Evolutionary conservation across 495 filamentous ascomycete genomes (phyloP).

Genomic region (Neurospora hispaniola): DNA sequence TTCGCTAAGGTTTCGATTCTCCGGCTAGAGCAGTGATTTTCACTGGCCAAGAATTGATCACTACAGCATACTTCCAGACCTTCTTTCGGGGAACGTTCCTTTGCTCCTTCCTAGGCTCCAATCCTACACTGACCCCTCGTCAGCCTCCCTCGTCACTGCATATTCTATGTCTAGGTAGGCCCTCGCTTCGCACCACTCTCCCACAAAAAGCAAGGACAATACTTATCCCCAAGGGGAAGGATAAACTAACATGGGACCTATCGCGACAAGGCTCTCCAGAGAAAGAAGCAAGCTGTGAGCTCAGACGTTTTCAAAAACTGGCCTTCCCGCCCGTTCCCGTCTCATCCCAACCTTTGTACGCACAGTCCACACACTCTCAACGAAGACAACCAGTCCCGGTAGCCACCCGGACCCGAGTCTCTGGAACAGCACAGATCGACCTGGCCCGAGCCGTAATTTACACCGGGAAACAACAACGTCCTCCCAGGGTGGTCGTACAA

Average conservation of each 20-base stretch:
- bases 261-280: not conserved
- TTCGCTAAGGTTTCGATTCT: not conserved
- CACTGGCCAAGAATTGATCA: not conserved
- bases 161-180: not conserved
- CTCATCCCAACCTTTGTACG: not conserved
- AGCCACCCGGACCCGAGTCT: not conserved
- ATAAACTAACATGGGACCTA: not conserved
- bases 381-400: not conserved
- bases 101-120: not conserved
- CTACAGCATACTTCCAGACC: not conserved
- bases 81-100: not conserved
- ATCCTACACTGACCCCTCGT: not conserved
- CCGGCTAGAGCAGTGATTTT: not conserved
- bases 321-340: not conserved
- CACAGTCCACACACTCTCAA: not conserved
- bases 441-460: not conserved
- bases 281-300: not conserved
- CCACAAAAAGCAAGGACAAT: not conserved
- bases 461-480: not conserved
- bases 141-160: not conserved
- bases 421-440: not conserved
- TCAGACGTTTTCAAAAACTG: not conserved
- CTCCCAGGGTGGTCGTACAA: not conserved
- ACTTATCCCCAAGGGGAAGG: not conserved
- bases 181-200: not conserved